Evolutionary conservation across 208 protist genomes (phyloP), one percentile per base, ranked within the genome.

Genomic region (Histomonas meleagridis): DNA sequence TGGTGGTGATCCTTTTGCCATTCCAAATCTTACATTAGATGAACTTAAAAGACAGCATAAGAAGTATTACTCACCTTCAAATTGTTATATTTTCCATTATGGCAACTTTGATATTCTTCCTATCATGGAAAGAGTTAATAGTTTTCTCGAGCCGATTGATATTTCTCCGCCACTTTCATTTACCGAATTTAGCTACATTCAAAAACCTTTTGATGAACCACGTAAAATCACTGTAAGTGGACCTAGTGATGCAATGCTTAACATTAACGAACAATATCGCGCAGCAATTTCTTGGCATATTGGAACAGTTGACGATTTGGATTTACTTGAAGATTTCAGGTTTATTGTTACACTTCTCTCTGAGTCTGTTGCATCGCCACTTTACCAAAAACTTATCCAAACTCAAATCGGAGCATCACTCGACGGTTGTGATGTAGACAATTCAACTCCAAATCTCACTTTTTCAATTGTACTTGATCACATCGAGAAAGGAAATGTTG

Each of bases 11-110:
- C 94, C 94, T 7, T 0, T 4, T 10, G 38, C 43, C 23, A 94
- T 95, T 62, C 72, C 93, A 0, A 70, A n/a, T 38, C 51, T 94
- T 3, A 94, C 93, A 32, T 60, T 92, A 53, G 90, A 92, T 23
- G 43, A 93, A 18, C 93, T 76, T 35, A 65, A 48, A n/a, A 65
- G 12, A 93, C 93, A 86, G 72, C 93, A 95, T 62, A 91, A 86
- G 10, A 69, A 60, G 28, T 92, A 91, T 72, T 94, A 95, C 70
- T 62, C 92, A 62, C 94, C 94, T n/a, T 40, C 72, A 38, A 95
- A 95, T 91, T 60, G 91, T 40, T 38, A 53, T 1, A 79, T 93
- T n/a, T 93, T 48, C 28, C 55, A 60, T 40, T 93, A 55, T 72
- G 72, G 92, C 43, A 62, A 16, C 0, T 86, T 86, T 46, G 18